phyloP scores from a whole-genome alignment of 495 filamentous ascomycete genomes.

The Hypoxylon lienhwacheense region DNA sequence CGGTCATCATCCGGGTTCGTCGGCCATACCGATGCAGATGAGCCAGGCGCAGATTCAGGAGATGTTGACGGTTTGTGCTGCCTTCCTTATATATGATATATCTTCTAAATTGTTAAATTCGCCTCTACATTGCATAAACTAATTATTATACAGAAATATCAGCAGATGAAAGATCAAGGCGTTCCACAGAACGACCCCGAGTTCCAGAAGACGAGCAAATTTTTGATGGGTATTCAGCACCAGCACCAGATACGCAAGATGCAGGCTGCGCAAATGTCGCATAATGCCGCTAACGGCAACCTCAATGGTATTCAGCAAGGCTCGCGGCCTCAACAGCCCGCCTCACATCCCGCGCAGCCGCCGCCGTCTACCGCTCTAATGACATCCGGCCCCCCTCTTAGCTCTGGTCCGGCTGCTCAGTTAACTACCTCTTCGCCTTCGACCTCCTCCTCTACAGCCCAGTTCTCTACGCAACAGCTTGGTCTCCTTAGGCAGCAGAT shows the following conservation, averaged over 20 bases:
- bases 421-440: slow-evolving; percentile 41
- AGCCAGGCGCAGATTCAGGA: slow-evolving; percentile 66
- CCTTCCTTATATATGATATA: slow-evolving; percentile 12
- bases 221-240: slow-evolving; percentile 67
- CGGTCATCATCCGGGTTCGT: slow-evolving; percentile 59
- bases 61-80: slow-evolving; percentile 55
- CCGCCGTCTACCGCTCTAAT: slow-evolving; percentile 36
- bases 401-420: slow-evolving; percentile 35
- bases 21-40: slow-evolving; percentile 56
- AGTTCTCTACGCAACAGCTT: slow-evolving; percentile 72
- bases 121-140: slow-evolving; percentile 28
- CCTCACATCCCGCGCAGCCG: slow-evolving; percentile 38
- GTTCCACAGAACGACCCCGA: slow-evolving; percentile 77
- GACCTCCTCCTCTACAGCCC: slow-evolving; percentile 50
- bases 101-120: background rate
- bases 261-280: slow-evolving; percentile 41
- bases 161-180: slow-evolving; percentile 76
- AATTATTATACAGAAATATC: slow-evolving; percentile 64
- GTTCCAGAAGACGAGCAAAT: slow-evolving; percentile 68
- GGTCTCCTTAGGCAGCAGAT: slow-evolving; percentile 74
- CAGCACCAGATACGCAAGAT: slow-evolving; percentile 55
- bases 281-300: slow-evolving; percentile 49
- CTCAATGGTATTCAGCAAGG: slow-evolving; percentile 48
- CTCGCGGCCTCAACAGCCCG: slow-evolving; percentile 40
- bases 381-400: slow-evolving; percentile 41